Conservation (phyloP, 805 yeast species). For the Starmerella scarabaei region DNA sequence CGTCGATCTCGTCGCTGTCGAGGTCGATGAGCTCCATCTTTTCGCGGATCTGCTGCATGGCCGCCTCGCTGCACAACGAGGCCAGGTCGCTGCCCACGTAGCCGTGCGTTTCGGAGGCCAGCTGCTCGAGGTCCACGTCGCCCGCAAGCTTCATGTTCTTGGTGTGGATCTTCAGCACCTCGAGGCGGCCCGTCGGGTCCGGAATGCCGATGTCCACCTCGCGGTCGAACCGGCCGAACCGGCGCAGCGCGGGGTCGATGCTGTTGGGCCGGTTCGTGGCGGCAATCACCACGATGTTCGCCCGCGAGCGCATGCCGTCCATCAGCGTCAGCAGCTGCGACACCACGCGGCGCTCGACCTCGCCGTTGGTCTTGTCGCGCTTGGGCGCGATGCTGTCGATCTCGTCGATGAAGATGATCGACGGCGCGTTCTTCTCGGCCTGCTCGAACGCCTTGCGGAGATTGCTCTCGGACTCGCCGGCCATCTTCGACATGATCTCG, state of each 20-base stretch:
- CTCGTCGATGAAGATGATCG: slow-evolving; percentile 95
- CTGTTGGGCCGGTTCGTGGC: slow-evolving; percentile 87
- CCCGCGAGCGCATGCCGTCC: slow-evolving; percentile 99
- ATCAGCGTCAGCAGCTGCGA: slow-evolving; percentile 92
- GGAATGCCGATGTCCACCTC: slow-evolving; percentile 88
- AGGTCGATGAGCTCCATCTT: slow-evolving; percentile 96
- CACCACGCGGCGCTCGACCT: slow-evolving; percentile 98
- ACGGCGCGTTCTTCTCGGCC: slow-evolving; percentile 97
- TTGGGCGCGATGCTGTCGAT: slow-evolving; percentile 98
- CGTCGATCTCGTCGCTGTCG: slow-evolving; percentile 93
- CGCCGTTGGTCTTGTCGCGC: slow-evolving; percentile 99
- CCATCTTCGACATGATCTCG: slow-evolving; percentile 99
- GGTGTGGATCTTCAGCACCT: slow-evolving; percentile 92
- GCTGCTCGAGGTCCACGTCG: slow-evolving; percentile 89
- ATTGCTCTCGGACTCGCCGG: slow-evolving; percentile 97
- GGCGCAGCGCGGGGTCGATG: slow-evolving; percentile 72
- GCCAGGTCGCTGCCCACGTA: slow-evolving; percentile 99
- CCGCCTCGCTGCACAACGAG: slow-evolving; percentile 98
- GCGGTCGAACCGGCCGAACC: slow-evolving; percentile 77
- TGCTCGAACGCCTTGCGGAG: slow-evolving; percentile 97
- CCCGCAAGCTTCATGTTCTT: slow-evolving; percentile 95
- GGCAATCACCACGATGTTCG: slow-evolving; percentile 95
- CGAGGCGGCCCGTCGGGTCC: slow-evolving; percentile 96
- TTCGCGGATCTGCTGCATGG: slow-evolving; percentile 99
- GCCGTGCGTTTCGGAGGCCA: slow-evolving; percentile 97